Base-by-base conservation (phyloP, 2,329 filamentous ascomycete species). In the Stromatinia cepivora region DNA sequence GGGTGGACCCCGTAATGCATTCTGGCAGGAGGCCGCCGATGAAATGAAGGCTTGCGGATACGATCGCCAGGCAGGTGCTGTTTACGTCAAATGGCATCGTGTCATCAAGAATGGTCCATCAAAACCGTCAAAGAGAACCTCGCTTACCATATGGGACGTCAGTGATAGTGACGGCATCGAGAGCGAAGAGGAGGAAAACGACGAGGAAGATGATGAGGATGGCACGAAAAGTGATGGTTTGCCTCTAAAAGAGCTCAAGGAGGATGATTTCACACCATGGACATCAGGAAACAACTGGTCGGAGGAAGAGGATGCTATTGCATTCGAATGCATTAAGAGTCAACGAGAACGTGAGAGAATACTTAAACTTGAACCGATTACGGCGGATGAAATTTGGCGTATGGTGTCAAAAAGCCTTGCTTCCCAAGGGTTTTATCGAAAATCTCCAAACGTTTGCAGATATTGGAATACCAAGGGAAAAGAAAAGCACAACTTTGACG, bases 401-500 rank as follows among this genome's bases (percentile, higher is more conserved):
- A 52, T 52, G 48, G 61, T 63, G 4, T 50, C 61, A 25, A 11
- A 63, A 3, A 10, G 31, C 13, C 48, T 63, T 39, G 31, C 17
- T 25, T 25, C n/a, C 10, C 61, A 22, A 8, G 46, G 34, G 1
- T 52, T 64, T n/a, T 42, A 52, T 20, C 61, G 61, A 39, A 64
- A 52, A 53, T 8, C 11, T 15, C 5, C 46, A 22, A 64, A 64
- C 15, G n/a, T 64, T 42, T 64, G 20, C n/a, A 5, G 17, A 13
- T 64, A 64, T 34, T 64, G 61, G 61, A 52, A 28, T 10, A 64
- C 48, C 9, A 64, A 64, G 46, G 61, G 61, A 20, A 39, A 15
- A 42, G n/a, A 52, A 39, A 64, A 64, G 61, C 34, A 64, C n/a
- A 52, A 64, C 3, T 22, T 52, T 17, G 61, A 64, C 15, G 61